A percentile compares a stretch with the other conserved stretches of the same genome.
These are phyloP conservation scores for Fusarium poae DNA, from an alignment of 2,329 filamentous ascomycete species.

Conservation along the genomic window DNA sequence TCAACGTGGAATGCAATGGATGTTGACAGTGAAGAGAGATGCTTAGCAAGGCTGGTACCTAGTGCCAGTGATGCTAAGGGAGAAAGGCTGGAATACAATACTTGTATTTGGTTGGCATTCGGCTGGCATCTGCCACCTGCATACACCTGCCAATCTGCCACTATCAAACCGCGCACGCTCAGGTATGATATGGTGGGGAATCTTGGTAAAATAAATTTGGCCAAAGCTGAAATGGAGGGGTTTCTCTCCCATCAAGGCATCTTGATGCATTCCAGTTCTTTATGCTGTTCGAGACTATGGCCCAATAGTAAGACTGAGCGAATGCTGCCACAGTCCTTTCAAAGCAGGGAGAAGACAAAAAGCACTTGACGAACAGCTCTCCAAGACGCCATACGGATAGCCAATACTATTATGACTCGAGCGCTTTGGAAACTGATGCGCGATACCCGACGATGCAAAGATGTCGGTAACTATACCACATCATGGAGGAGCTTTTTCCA, in stretches of 20 bases:
- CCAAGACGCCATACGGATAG: constrained; percentile 2
- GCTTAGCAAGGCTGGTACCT: constrained; percentile 47
- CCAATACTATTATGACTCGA: not conserved
- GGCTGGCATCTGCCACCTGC: constrained; percentile 45
- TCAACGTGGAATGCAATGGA: constrained; percentile 51
- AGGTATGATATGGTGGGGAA: constrained; percentile 38
- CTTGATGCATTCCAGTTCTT: constrained; percentile 49
- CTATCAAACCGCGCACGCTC: constrained; percentile 13
- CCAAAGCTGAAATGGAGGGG: constrained; percentile 27
- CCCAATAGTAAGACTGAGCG: constrained; percentile 23
- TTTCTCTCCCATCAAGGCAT: constrained; percentile 33
- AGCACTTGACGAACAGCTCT: constrained; percentile 1
- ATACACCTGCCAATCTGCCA: constrained; percentile 37
- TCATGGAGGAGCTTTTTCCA: constrained; percentile 1
- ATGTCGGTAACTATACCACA: constrained; percentile 17
- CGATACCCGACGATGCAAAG: constrained; percentile 6
- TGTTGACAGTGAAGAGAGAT: constrained; percentile 47
- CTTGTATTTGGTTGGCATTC: constrained; percentile 39
- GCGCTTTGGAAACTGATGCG: not conserved
- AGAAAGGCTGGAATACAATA: constrained; percentile 39
- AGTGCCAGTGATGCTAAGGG: constrained; percentile 28
- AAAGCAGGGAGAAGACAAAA: constrained; percentile 29
- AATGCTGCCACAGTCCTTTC: constrained; percentile 11
- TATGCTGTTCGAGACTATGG: constrained; percentile 14
- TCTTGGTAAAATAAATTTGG: constrained; percentile 30